Evolutionary conservation across 2,329 filamentous ascomycete genomes (phyloP).

Genomic region (Rutstroemia sp.): DNA sequence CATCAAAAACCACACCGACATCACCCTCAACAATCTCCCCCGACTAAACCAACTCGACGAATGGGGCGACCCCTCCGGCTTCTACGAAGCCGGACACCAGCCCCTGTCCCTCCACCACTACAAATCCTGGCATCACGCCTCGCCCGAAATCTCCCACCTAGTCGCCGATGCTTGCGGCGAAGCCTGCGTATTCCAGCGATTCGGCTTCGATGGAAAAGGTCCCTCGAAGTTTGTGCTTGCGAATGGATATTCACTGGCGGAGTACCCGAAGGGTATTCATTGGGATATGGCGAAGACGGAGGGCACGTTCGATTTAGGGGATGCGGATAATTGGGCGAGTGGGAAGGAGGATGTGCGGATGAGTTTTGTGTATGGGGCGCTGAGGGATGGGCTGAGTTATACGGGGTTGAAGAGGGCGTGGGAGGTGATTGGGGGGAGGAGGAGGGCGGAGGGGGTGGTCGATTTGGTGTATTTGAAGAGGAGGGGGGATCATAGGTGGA

Average conservation of each 20-base stretch:
- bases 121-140: constrained; percentile 27
- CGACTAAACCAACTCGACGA: constrained; percentile 26
- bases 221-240: constrained; percentile 20
- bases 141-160: constrained; percentile 19
- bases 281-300: constrained; percentile 27
- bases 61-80: constrained; percentile 27
- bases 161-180: constrained; percentile 29
- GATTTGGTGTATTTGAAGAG: constrained; percentile 47
- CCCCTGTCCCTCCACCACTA: constrained; percentile 27
- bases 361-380: constrained; percentile 40
- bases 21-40: constrained; percentile 23
- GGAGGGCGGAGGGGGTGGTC: constrained; percentile 42
- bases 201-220: constrained; percentile 22
- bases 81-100: constrained; percentile 27
- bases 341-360: constrained; percentile 18
- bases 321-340: constrained; percentile 19
- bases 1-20: constrained; percentile 21
- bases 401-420: constrained; percentile 45
- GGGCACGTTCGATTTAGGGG: constrained; percentile 23
- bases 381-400: constrained; percentile 38
- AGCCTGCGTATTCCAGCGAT: constrained; percentile 27
- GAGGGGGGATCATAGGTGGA: constrained; percentile 46
- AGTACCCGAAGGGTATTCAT: constrained; percentile 27
- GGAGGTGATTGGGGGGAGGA: constrained; percentile 44
- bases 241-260: constrained; percentile 24